Evolutionary conservation across 352 stramenopile species (phyloP).

Genomic region (Pythium monospermum): DNA sequence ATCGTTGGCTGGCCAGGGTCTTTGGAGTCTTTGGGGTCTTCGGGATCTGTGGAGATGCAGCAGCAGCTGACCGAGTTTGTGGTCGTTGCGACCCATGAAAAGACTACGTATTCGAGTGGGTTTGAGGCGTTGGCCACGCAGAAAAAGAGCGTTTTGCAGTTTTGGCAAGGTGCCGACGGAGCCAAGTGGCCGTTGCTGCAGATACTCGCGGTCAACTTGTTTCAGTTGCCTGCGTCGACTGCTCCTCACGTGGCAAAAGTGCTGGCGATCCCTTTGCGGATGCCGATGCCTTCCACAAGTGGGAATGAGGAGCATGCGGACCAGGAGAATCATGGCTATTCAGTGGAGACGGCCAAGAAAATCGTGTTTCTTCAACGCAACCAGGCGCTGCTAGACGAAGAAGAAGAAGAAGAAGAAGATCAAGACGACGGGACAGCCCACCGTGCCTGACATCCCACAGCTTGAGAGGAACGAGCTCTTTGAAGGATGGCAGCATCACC

Average conservation of each 20-base stretch:
- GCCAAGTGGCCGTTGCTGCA: constrained; percentile 28
- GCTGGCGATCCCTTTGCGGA: not conserved
- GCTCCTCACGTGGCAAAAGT: constrained; percentile 5
- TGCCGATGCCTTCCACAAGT: not conserved
- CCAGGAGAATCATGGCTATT: too few species aligned
- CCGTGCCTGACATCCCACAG: not conserved
- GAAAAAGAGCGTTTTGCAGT: constrained; percentile 31
- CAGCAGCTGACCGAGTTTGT: constrained; percentile 32
- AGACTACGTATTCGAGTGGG: constrained; percentile 17
- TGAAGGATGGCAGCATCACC: too few species aligned
- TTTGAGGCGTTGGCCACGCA: constrained; percentile 24
- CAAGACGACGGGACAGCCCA: not conserved
- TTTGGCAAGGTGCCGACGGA: constrained; percentile 30
- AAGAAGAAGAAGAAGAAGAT: not conserved
- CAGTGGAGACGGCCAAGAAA: constrained; percentile 6
- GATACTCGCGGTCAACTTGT: constrained; percentile 21
- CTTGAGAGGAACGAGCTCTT: too few species aligned
- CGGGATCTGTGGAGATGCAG: constrained; percentile 16
- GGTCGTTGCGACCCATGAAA: constrained; percentile 23
- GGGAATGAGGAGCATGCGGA: too few species aligned
- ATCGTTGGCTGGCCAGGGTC: constrained; percentile 21
- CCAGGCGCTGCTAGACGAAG: constrained; percentile 10
- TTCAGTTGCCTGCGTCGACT: constrained; percentile 22
- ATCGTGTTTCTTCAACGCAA: constrained; percentile 18
- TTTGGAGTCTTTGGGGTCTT: not conserved